Base-by-base conservation (phyloP, 345 rosid genomes). In the Leavenworthia alabamica region DNA sequence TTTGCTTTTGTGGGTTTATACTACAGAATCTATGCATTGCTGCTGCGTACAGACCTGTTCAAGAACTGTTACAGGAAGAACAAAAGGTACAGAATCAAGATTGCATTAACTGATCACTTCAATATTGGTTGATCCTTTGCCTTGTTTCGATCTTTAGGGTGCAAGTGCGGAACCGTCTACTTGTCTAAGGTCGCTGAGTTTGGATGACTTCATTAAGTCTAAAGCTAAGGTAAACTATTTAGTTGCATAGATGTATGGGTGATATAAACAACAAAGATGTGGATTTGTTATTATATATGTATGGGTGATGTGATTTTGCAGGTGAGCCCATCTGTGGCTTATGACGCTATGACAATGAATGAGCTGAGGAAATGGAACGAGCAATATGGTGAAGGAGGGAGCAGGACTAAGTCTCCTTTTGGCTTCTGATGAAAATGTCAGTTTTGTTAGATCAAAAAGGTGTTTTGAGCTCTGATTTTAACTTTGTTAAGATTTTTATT, bases 301-400 rank as follows among this genome's bases (percentile, higher is more conserved):
- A 54, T 45, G 20, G 48, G 5, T 61, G 49, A 63, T 37, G 37
- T 27, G 59, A 44, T 49, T 14, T 29, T 47, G 23, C 54, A 92
- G 98, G 98, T 89, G 23, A 96, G 97, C 8, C 97, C 98, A 7
- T 92, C 96, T 3, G 91, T 92, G 53, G 80, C 98, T 2, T 85
- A 75, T 12, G 97, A 89, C 44, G 94, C 98, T 0, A 56, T 91
- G 0, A 85, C 88, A 55, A 92, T 92, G 98, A 89, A 89, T 20
- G 98, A 89, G 83, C 80, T 92, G 60, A 79, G 98, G 68, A 92
- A 92, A 80, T 92, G 98, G 98, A 92, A 92, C 7, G 97, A 89
- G 60, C 97, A 89, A 56, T 92, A 89, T 12, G 98, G 98, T 41
- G 98, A 89, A 78, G 97, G 89, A 14, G 98, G 98, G 60, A 86